Conservation (phyloP, 108 stramenopile genomes). For the Seminavis robusta region DNA sequence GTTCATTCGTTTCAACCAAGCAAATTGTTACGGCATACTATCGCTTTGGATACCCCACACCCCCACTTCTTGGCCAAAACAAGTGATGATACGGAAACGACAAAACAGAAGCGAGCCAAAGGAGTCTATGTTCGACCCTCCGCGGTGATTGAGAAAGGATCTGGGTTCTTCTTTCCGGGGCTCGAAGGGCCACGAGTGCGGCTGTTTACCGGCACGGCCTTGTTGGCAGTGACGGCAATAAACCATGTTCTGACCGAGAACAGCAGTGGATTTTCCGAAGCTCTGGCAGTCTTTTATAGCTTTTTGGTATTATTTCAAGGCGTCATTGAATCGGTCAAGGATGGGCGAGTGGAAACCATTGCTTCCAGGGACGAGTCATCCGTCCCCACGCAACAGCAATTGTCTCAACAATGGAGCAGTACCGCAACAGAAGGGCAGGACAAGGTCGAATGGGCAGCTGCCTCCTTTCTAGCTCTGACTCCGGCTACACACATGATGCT, state of each 20-base stretch:
- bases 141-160: slow-evolving; percentile 90
- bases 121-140: slow-evolving; percentile 91
- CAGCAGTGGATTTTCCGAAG: slow-evolving; percentile 36
- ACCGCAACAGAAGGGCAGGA: slow-evolving; percentile 11
- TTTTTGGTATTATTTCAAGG: slow-evolving; percentile 68
- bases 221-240: slow-evolving; percentile 42
- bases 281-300: slow-evolving; percentile 47
- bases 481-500: slow-evolving; percentile 44
- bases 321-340: slow-evolving; percentile 62
- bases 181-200: slow-evolving; percentile 87
- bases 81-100: too few relatives aligned
- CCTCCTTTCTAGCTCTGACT: slow-evolving; percentile 43
- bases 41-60: too few relatives aligned
- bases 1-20: too few relatives aligned
- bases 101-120: too few relatives aligned
- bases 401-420: slow-evolving; percentile 23
- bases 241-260: slow-evolving; percentile 26
- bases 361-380: too few relatives aligned
- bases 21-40: too few relatives aligned
- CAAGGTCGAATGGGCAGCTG: slow-evolving; percentile 45
- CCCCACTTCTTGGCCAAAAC: too few relatives aligned
- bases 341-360: slow-evolving; percentile 19
- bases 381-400: neutral
- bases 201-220: slow-evolving; percentile 52
- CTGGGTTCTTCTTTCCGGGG: slow-evolving; percentile 95